phyloP scores from a whole-genome alignment of 1,284 basidiomycete genomes.

The Malassezia pachydermatis region DNA sequence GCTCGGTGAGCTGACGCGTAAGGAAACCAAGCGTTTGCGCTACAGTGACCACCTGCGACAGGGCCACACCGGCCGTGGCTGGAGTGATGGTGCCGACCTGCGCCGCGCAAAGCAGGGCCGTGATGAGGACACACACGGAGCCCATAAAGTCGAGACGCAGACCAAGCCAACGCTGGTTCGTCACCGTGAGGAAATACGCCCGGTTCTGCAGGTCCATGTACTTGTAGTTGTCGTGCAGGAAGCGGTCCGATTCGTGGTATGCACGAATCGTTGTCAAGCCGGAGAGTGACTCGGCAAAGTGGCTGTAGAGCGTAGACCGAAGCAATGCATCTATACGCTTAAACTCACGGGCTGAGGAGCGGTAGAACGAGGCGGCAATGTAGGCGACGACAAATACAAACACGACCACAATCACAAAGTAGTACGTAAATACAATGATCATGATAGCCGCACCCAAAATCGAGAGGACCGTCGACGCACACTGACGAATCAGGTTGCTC shows the following conservation, averaged over 20 bases:
- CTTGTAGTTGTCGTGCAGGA: conserved; percentile 55
- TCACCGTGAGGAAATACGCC: conserved; percentile 74
- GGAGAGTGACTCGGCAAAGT: conserved; percentile 75
- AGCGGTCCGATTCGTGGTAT: conserved; percentile 52
- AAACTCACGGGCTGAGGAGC: conserved; percentile 74
- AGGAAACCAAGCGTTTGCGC: conserved; percentile 42
- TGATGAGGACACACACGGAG: conserved; percentile 37
- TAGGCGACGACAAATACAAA: conserved; percentile 38
- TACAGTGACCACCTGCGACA: conserved; percentile 40
- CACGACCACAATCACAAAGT: conserved; percentile 55
- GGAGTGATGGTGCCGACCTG: conserved; percentile 16
- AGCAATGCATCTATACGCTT: conserved; percentile 67
- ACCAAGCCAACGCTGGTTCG: conserved; percentile 77
- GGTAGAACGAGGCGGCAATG: conserved; percentile 63
- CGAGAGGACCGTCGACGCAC: conserved; percentile 38
- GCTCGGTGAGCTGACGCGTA: conserved; percentile 47
- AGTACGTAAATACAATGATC: conserved; percentile 61
- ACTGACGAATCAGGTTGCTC: conserved; percentile 44
- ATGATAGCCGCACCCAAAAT: conserved; percentile 58
- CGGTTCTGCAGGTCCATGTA: conserved; percentile 79
- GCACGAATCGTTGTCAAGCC: conserved; percentile 79
- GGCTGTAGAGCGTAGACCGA: conserved; percentile 63
- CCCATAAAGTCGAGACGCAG: conserved; percentile 53
- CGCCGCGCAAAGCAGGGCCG: conserved; percentile 33
- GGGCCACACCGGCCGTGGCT: conserved; percentile 35